Evolutionary conservation across 257 asterid genomes (phyloP).

Genomic region (Misopates orontium): DNA sequence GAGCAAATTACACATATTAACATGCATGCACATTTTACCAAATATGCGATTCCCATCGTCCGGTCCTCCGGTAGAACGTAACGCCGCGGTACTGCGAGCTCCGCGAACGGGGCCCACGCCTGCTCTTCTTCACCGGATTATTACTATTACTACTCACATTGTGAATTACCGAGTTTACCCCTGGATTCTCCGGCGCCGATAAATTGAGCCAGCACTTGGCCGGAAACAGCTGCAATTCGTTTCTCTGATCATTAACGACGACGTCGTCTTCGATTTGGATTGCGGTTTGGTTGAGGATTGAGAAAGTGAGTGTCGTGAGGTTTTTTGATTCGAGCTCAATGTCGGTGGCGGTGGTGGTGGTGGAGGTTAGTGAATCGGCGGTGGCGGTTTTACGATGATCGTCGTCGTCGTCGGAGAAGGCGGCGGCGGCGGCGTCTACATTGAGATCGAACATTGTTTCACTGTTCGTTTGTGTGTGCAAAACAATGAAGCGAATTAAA

Average conservation of each 20-base stretch:
- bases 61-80: slow-evolving; percentile 92
- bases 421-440: slow-evolving; percentile 46
- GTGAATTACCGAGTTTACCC: slow-evolving; percentile 39
- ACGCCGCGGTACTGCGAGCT: slow-evolving; percentile 98
- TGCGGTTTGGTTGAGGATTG: slow-evolving; percentile 45
- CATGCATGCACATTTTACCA: slow-evolving; percentile 43
- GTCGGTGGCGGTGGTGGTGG: slow-evolving; percentile 44
- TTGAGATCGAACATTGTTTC: slow-evolving; percentile 86
- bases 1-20: neutral
- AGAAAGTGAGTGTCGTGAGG: slow-evolving; percentile 55
- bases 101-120: slow-evolving; percentile 96
- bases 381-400: slow-evolving; percentile 31
- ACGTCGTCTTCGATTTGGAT: slow-evolving; percentile 42
- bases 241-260: slow-evolving; percentile 12
- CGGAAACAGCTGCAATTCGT: slow-evolving; percentile 69
- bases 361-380: slow-evolving; percentile 60
- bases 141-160: slow-evolving; percentile 27
- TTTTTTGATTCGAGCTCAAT: slow-evolving; percentile 56
- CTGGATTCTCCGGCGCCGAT: slow-evolving; percentile 50
- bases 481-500: too few relatives aligned
- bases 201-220: slow-evolving; percentile 63
- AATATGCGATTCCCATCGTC: slow-evolving; percentile 99
- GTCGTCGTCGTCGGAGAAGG: slow-evolving; percentile 45
- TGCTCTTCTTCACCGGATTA: slow-evolving; percentile 66
- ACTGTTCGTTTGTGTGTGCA: too few relatives aligned